A percentile compares a stretch with the other conserved stretches of the same genome.
These are phyloP conservation scores for Beauveria rudraprayagi DNA, from an alignment of 2,329 filamentous ascomycete genomes.

Conservation along the genomic window DNA sequence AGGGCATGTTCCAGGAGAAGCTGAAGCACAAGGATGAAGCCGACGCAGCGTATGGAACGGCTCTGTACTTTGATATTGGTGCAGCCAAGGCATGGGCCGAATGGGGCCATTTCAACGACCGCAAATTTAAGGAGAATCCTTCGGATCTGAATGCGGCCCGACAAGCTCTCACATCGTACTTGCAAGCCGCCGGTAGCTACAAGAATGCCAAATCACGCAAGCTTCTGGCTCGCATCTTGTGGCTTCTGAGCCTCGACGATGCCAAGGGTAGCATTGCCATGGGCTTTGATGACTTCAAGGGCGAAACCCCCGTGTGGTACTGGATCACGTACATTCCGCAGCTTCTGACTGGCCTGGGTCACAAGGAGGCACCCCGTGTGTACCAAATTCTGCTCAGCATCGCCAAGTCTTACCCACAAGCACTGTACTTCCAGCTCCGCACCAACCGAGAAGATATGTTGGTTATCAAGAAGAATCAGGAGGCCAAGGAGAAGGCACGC, in stretches of 20 bases:
- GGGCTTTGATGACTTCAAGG: constrained; percentile 94
- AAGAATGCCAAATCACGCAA: constrained; percentile 96
- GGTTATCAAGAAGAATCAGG: constrained; percentile 82
- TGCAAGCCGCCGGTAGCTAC: constrained; percentile 92
- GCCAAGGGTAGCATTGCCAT: constrained; percentile 71
- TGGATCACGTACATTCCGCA: constrained; percentile 99
- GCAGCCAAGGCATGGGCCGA: constrained; percentile 97
- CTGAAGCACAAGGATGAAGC: constrained; percentile 84
- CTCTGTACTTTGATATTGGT: constrained; percentile 90
- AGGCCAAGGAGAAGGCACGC: constrained; percentile 58
- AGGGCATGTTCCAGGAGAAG: constrained; percentile 98
- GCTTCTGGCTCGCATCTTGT: constrained; percentile 84
- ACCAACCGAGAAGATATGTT: constrained; percentile 93
- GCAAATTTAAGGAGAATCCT: constrained; percentile 88
- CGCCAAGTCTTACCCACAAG: constrained; percentile 90
- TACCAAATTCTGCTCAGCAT: constrained; percentile 85
- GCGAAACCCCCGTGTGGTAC: constrained; percentile 96
- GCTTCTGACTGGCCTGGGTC: constrained; percentile 79
- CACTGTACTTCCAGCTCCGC: constrained; percentile 88
- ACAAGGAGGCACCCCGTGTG: constrained; percentile 83
- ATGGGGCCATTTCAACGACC: constrained; percentile 97
- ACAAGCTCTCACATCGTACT: constrained; percentile 89
- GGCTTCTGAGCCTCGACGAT: constrained; percentile 91
- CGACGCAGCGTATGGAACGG: constrained; percentile 88
- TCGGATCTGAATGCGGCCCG: constrained; percentile 73